Base-by-base conservation (phyloP, 306 rosid genomes). In the Fragaria vesca region DNA sequence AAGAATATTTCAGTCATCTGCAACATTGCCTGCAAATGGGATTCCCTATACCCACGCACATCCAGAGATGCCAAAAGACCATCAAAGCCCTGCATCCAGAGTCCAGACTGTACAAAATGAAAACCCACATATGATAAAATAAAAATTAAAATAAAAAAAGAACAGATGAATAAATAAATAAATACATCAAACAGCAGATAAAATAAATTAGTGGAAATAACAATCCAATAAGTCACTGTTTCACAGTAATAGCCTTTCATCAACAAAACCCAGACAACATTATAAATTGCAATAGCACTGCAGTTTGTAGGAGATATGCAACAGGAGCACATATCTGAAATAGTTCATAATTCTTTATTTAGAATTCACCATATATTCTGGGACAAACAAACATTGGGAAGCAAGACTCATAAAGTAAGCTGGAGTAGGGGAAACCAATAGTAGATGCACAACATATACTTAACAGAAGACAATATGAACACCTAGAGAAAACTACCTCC, bases 31-130 rank as follows among this genome's bases (percentile, higher is more conserved):
- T 90, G 93, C 85, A 92, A 84, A 82, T 87, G 88, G 72, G 90
- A 90, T 85, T 92, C 97, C 80, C 91, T 90, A 71, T 87, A 63
- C 69, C 97, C 97, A 43, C 97, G 91, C 32, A 87, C 68, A 73
- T 92, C 94, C 88, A 92, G 79, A 69, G 91, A 85, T 70, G 88
- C 85, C 88, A 87, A 75, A n/a, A 92, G 81, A 71, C 89, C 86
- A 86, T 92, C 89, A 81, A 90, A 92, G 79, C 85, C 89, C 97
- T 92, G 88, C 82, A 85, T 21, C 68, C 17, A 79, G 70, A 81
- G 83, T 21, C 68, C 17, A 79, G 70, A 81, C 65, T 36, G 52
- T 65, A 77, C 47, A 60, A 51, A 43, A 68, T 67, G 47, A 42
- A 62, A 69, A 74, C 69, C 69, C 67, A 74, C 74, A 80, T 71